Base-by-base conservation (phyloP, 371 early-diverging fungal genomes). In the Amoeboaphelidium protococcarum region DNA sequence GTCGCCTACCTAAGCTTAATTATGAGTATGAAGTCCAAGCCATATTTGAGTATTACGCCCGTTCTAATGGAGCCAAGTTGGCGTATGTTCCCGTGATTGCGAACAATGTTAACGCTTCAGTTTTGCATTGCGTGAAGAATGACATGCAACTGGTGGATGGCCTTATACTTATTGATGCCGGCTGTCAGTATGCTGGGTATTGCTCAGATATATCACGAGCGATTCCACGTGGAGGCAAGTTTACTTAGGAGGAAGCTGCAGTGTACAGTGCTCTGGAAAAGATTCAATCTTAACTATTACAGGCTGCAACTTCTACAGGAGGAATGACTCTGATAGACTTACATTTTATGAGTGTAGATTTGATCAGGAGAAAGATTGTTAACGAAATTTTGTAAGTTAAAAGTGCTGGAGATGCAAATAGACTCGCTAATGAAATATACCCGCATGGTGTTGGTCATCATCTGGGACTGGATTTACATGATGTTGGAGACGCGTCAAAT, bases 81-180 rank as follows among this genome's bases (percentile, higher is more conserved):
- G 84, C 87, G 3, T 95, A 91, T 61, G 87, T 95, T 3, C 96
- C 96, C 1, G 96, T 95, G 0, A 83, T 91, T 23, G 92, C 89
- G 1, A 72, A 79, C 13, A 91, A 91, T 26, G n/a, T 67, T 23
- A 86, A 88, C 53, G 87, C 88, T 3, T 59, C 86, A 49, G 74
- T 78, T 3, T 66, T 95, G 69, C 96, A 95, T 57, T 95, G 91
- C 61, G 87, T 87, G 23, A 66, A 71, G 47, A 95, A 95, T 58
- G 72, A 80, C 50, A 72, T 71, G 57, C 56, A 63, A 23, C 51
- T 77, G 26, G 64, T 55, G 73, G 70, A 80, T 53, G 83, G 81
- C 40, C 57, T 91, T 41, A 64, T 95, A 0, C 60, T 95, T 44
- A 74, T 87, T 40, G 96, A 95, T 60, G 86, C 85, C 44, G 96